A percentile compares a stretch with the other conserved stretches of the same genome.
Evolutionary conservation across 2,329 filamentous ascomycete genomes (phyloP).

Genomic region (Calonectria honghensis): DNA sequence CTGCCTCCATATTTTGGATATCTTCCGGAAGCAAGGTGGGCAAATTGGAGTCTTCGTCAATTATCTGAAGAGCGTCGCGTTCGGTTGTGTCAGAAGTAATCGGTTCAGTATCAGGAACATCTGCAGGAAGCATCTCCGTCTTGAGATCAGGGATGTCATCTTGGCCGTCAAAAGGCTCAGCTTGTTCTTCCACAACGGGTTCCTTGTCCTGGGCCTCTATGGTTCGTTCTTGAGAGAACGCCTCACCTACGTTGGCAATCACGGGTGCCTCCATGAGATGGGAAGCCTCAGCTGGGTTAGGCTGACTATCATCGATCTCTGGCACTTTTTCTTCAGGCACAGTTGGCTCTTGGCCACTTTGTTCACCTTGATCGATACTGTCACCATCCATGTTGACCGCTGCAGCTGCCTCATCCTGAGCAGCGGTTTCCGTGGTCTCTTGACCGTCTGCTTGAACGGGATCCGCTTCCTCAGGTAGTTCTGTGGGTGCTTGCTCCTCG

Average conservation of each 20-base stretch:
- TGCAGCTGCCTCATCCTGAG: background rate
- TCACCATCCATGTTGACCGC: background rate
- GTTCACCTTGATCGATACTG: background rate
- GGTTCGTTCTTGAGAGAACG: slow-evolving; percentile 10
- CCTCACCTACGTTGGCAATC: background rate
- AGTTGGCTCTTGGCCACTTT: background rate
- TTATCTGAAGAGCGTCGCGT: background rate
- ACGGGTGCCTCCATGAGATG: background rate
- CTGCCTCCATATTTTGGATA: background rate
- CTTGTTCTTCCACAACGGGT: slow-evolving; percentile 6
- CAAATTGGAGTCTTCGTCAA: background rate
- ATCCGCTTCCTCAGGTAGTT: background rate
- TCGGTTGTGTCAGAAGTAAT: background rate
- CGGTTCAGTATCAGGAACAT: background rate
- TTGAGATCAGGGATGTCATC: background rate
- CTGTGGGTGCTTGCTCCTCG: background rate
- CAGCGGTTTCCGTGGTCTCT: background rate
- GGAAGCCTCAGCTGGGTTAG: background rate
- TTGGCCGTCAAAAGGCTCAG: slow-evolving; percentile 24
- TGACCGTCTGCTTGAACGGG: background rate
- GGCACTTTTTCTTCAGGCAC: background rate
- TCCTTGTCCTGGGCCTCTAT: slow-evolving; percentile 1
- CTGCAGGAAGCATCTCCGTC: background rate
- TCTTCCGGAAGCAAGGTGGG: background rate
- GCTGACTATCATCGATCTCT: background rate